These are phyloP conservation scores for Fomes fomentarius DNA, from an alignment of 1,284 basidiomycete genomes.

Conservation along the genomic window DNA sequence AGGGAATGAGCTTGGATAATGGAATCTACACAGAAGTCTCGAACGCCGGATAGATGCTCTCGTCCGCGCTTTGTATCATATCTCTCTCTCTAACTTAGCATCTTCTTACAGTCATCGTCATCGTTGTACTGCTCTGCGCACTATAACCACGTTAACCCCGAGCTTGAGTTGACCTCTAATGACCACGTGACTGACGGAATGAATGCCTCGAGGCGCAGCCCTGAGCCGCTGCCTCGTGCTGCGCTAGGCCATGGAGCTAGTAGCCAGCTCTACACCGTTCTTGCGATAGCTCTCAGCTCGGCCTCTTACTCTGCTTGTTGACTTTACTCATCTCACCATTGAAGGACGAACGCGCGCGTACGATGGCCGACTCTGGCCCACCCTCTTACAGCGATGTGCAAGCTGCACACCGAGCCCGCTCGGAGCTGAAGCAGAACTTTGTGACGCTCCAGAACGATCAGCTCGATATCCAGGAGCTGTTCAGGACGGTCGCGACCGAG, in stretches of 20 bases:
- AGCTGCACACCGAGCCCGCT: conserved; percentile 18
- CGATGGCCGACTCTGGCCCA: conserved; percentile 8
- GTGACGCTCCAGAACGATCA: conserved; percentile 30
- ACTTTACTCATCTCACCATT: background rate
- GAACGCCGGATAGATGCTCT: conserved; percentile 1
- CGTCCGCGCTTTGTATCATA: conserved; percentile 4
- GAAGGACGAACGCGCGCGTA: background rate
- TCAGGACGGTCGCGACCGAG: conserved; percentile 29
- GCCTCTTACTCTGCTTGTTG: background rate
- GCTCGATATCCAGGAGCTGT: conserved; percentile 32
- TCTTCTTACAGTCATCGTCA: background rate
- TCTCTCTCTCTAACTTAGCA: too few relatives aligned
- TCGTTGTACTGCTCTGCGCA: background rate
- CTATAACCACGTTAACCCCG: too few relatives aligned
- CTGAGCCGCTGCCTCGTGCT: background rate
- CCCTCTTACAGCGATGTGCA: conserved; percentile 23
- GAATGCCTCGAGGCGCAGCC: conserved; percentile 9
- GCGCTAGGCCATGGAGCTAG: background rate
- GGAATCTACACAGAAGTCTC: too few relatives aligned
- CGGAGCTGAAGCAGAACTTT: conserved; percentile 27
- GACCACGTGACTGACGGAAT: conserved; percentile 2
- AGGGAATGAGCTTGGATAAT: background rate
- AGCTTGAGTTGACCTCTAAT: too few relatives aligned
- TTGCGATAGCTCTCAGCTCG: background rate
- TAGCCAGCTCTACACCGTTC: background rate